These are phyloP conservation scores for Talaromyces sp. DNA, from an alignment of 2,329 filamentous ascomycete species.

Conservation along the genomic window DNA sequence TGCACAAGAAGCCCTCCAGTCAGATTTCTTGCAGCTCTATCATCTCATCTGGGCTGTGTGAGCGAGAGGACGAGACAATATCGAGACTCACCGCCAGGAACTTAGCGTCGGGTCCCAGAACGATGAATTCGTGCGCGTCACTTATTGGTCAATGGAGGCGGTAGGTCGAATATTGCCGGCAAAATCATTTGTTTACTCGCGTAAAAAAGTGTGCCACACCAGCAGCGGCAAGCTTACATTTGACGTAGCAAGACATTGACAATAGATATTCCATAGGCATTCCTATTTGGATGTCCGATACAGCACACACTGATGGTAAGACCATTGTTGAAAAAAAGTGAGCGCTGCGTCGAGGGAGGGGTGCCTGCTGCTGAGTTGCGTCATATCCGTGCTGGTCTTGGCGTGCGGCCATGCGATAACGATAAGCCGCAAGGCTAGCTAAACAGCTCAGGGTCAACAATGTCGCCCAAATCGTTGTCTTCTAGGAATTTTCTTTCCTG, in stretches of 20 bases:
- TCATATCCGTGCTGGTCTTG: not conserved
- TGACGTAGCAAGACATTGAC: not conserved
- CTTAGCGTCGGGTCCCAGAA: not conserved
- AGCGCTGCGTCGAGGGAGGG: not conserved
- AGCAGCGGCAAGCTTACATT: not conserved
- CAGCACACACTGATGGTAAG: not conserved
- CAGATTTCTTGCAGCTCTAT: not conserved
- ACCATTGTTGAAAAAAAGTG: not conserved
- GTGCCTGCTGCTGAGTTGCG: not conserved
- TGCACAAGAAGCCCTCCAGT: not conserved
- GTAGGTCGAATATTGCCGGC: slow-evolving; percentile 6
- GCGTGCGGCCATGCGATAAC: not conserved
- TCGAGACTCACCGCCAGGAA: not conserved
- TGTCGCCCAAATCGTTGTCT: slow-evolving; percentile 71
- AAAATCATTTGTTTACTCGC: slow-evolving; percentile 8
- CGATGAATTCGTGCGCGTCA: not conserved
- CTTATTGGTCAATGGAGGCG: slow-evolving; percentile 1
- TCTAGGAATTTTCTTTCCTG: slow-evolving; percentile 72
- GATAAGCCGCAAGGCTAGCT: not conserved
- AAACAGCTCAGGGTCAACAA: slow-evolving; percentile 66
- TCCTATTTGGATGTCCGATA: not conserved
- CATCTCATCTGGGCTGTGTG: not conserved
- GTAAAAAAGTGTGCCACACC: not conserved
- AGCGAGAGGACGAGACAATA: not conserved
- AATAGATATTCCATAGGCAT: not conserved